Conservation (phyloP, 108 stramenopile species). For the Aurantiochytrium sp. region DNA sequence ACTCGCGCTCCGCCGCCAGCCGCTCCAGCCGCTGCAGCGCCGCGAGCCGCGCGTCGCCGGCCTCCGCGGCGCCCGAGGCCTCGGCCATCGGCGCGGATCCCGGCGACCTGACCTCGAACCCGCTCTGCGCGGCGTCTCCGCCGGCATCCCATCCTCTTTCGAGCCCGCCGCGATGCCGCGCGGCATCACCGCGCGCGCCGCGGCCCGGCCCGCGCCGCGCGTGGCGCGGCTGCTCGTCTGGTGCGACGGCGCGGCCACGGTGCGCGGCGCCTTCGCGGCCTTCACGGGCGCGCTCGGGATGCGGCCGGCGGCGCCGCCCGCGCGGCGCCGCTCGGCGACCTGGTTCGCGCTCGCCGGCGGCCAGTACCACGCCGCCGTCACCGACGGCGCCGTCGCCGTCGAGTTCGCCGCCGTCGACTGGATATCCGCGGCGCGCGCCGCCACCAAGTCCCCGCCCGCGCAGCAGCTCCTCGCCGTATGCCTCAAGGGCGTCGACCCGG, state of each 20-base stretch:
- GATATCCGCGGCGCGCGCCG: background rate
- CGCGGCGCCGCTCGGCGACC: background rate
- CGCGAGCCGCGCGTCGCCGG: background rate
- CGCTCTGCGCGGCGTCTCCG: too few relatives aligned
- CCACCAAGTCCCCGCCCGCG: background rate
- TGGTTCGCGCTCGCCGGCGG: background rate
- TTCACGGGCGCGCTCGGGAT: background rate
- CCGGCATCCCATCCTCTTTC: too few relatives aligned
- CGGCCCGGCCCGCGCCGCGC: background rate
- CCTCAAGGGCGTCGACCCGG: background rate
- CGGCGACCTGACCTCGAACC: background rate
- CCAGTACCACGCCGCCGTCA: background rate
- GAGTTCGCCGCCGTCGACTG: background rate
- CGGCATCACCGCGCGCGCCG: background rate
- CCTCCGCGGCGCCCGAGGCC: background rate
- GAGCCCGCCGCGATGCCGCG: background rate
- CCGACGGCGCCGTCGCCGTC: background rate
- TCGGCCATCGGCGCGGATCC: background rate
- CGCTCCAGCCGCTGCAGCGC: background rate
- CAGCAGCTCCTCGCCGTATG: background rate
- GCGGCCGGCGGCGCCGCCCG: background rate
- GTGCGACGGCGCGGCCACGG: background rate
- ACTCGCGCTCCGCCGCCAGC: background rate
- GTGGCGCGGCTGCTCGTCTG: constrained; percentile 2
- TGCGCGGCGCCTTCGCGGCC: background rate